These are phyloP conservation scores for Poa annua DNA, from an alignment of 176 grass and related monocot genomes.

Conservation along the genomic window DNA sequence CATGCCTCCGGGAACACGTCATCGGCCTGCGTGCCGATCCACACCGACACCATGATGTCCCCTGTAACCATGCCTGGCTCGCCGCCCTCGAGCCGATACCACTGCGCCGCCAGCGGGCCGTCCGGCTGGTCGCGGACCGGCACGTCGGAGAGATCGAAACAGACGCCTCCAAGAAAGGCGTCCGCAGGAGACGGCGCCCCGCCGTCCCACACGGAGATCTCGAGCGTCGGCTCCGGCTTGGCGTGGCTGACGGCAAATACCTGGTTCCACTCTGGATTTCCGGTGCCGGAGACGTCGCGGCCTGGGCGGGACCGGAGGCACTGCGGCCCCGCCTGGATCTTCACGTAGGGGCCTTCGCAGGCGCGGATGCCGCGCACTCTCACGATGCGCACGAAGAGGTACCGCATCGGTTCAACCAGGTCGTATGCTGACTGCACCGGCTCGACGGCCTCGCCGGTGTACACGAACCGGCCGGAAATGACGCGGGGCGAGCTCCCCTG, in stretches of 20 bases:
- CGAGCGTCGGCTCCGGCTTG: constrained; percentile 69
- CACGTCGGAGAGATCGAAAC: constrained; percentile 96
- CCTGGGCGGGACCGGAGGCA: constrained; percentile 56
- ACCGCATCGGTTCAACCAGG: constrained; percentile 90
- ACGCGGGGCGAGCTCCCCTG: constrained; percentile 40
- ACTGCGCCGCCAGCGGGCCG: constrained; percentile 83
- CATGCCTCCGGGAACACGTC: constrained; percentile 90
- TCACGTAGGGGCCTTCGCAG: constrained; percentile 79
- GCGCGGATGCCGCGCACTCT: constrained; percentile 69
- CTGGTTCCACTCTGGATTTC: constrained; percentile 87
- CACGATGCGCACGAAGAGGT: constrained; percentile 85
- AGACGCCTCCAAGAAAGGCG: constrained; percentile 83
- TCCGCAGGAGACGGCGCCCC: constrained; percentile 44
- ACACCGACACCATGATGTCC: constrained; percentile 96
- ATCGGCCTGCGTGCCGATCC: constrained; percentile 95
- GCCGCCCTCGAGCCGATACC: constrained; percentile 92
- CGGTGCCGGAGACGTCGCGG: constrained; percentile 56
- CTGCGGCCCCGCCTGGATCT: constrained; percentile 60
- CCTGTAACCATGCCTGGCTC: constrained; percentile 60
- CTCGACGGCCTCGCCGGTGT: constrained; percentile 54
- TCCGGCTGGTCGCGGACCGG: constrained; percentile 77
- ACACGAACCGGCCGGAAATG: constrained; percentile 70
- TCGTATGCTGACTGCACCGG: constrained; percentile 67
- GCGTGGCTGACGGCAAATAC: constrained; percentile 73
- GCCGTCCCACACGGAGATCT: constrained; percentile 85